Base-by-base conservation (phyloP, 2,329 filamentous ascomycete species). In the Didymella lethalis region DNA sequence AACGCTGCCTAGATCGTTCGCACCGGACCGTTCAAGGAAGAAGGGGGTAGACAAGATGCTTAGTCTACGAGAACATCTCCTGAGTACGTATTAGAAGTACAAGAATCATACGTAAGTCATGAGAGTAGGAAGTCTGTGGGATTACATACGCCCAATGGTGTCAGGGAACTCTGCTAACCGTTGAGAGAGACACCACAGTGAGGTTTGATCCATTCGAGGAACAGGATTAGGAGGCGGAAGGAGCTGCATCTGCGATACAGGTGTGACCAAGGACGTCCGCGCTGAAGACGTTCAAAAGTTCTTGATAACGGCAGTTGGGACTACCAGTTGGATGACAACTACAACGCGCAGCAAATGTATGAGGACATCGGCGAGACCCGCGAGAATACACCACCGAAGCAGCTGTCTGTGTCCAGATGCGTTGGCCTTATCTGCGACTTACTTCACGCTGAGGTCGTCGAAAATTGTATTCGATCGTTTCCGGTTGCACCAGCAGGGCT, bases 381-480 rank as follows among this genome's bases (percentile, higher is more conserved):
- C 1, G 43, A 48, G 47, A 55, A 59, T n/a, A 28, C 40, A 23
- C 34, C 45, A n/a, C 26, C 48, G 25, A 64, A 49, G 25, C 44
- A 62, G 10, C 47, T 64, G 23, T 28, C 48, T 3, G 56, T 64
- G 25, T 20, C 32, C 7, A 61, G 61, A 41, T 45, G 54, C 25
- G 44, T 61, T 2, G 38, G 44, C 11, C 29, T 64, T 8, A 69
- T 82, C 2, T 62, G 66, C 2, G 57, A 74, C 11, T 67, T 76
- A 0, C 68, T 83, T 2, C 64, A 79, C 1, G 66, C 62, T 7
- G 81, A 83, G 59, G 54, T 70, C 0, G 3, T 76, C 0, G 76
- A 80, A 80, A 58, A 49, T 81, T 4, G 61, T 62, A 0, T 79
- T 81, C 48, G 78, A 81, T n/a, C 80, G 80, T 53, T 61, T 81